Base-by-base conservation (phyloP, 805 yeast genomes). In the Starmerella potacharoeniae region DNA sequence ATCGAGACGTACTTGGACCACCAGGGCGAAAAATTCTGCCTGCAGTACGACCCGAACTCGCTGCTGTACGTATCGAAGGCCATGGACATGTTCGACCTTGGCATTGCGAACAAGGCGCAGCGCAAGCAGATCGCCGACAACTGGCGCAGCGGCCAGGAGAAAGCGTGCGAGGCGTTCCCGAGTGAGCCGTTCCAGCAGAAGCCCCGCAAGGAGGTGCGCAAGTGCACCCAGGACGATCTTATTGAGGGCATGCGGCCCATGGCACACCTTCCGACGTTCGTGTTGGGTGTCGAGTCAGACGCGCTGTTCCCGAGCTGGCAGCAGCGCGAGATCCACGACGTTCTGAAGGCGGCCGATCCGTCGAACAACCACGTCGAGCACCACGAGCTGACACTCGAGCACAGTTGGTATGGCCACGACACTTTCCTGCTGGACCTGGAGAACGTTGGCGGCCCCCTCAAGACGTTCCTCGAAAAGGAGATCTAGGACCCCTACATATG, bases 251-350 rank as follows among this genome's bases (percentile, higher is more conserved):
- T 90, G 74, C 63, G 66, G 34, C 77, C 78, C 31, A 72, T 90
- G 55, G 74, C 83, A 1, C 74, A 82, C 59, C 80, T 81, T 57
- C 81, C 84, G 36, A 75, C 86, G 4, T 73, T 90, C 54, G 86
- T 90, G 4, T 77, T 90, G 52, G 97, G 97, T 10, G 96, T 89
- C n/a, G 93, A 86, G 65, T 83, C 93, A 1, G 97, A 90, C 67
- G 85, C 86, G 42, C 74, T 90, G 51, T 90, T 90, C 74, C 97
- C 97, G 1, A 86, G 83, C 39, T 87, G 96, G 95, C 97, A 90
- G 71, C 97, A 90, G 69, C 71, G 82, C 55, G 96, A 90, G 66
- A 81, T 87, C 55, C 82, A 80, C 33, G 77, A 79, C 14, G 78
- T 81, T 39, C 73, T 90, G 48, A 49, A 33, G 16, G 14, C 41